phyloP scores from a whole-genome alignment of 2,329 filamentous ascomycete genomes.

The Trichoderma sp. region DNA sequence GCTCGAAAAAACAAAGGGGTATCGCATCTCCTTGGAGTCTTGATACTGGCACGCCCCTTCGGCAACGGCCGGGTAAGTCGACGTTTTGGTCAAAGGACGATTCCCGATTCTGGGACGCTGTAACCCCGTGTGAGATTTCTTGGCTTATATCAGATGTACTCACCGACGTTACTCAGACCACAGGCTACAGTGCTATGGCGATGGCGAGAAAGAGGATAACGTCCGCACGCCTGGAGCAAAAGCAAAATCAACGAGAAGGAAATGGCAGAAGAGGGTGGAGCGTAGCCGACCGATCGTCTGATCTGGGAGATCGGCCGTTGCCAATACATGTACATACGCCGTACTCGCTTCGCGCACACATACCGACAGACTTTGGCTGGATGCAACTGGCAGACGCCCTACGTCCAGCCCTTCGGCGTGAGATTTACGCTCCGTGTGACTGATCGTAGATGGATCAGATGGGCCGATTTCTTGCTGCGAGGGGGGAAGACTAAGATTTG shows the following conservation, averaged over 20 bases:
- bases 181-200: not conserved
- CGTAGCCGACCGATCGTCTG: conserved; percentile 18
- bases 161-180: not conserved
- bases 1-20: not conserved
- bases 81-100: not conserved
- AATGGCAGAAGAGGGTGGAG: conserved; percentile 1
- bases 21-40: not conserved
- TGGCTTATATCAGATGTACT: not conserved
- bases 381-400: no score
- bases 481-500: conserved; percentile 3
- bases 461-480: conserved; percentile 20
- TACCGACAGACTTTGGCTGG: not conserved
- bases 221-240: not conserved
- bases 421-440: conserved; percentile 13
- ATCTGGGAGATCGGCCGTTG: conserved; percentile 21
- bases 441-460: conserved; percentile 20
- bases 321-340: not conserved
- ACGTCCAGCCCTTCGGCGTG: conserved; percentile 1
- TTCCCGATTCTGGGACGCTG: conserved; percentile 1
- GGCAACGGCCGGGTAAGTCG: conserved; percentile 12
- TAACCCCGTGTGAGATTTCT: not conserved
- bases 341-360: not conserved
- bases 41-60: not conserved
- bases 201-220: not conserved
- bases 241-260: not conserved